These are phyloP conservation scores for Psidium friedrichsthalianum DNA, from an alignment of 345 rosid species.

Conservation along the genomic window DNA sequence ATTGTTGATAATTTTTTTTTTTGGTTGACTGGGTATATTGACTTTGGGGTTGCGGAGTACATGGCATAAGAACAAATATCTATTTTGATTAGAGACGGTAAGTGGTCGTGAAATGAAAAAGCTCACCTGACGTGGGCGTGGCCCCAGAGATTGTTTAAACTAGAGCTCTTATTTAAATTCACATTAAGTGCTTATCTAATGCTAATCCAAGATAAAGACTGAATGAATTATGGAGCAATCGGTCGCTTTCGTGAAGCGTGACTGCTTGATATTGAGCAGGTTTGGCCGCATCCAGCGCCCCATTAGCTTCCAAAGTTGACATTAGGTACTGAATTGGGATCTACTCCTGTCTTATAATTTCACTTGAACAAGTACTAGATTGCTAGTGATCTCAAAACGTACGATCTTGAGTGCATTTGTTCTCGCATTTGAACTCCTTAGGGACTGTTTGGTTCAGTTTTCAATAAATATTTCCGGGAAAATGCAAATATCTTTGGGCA, in stretches of 20 bases:
- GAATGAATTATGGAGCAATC: background rate
- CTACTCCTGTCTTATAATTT: background rate
- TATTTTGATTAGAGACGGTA: background rate
- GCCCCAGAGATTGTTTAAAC: background rate
- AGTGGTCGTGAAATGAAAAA: background rate
- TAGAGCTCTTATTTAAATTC: background rate
- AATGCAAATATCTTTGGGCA: too few species aligned
- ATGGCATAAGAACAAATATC: background rate
- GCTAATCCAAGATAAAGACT: background rate
- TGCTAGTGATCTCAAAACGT: background rate
- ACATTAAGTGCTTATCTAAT: background rate
- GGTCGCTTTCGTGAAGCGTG: background rate
- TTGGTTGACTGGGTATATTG: too few species aligned
- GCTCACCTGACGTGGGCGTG: background rate
- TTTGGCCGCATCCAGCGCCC: background rate
- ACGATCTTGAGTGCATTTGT: accelerated
- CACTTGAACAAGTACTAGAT: background rate
- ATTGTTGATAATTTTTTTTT: too few species aligned
- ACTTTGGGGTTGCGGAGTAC: too few species aligned
- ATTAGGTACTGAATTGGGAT: background rate
- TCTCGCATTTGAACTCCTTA: background rate
- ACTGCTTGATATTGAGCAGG: background rate
- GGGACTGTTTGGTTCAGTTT: too few species aligned
- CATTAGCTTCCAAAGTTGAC: background rate
- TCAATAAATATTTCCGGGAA: too few species aligned